These are phyloP conservation scores for Physcia stellaris DNA, from an alignment of 495 filamentous ascomycete species.

Conservation along the genomic window DNA sequence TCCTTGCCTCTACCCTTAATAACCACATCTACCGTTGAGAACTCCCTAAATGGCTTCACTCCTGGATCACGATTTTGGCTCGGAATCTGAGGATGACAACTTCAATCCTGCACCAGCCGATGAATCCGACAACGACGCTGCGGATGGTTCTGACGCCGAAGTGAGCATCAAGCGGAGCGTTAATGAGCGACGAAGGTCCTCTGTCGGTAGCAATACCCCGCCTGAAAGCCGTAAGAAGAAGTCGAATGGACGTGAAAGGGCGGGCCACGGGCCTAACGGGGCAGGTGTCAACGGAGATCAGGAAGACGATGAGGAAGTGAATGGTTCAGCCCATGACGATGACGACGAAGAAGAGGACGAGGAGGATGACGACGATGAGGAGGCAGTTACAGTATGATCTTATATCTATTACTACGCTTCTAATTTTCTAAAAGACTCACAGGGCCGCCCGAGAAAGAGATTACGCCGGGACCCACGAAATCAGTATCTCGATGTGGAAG, in stretches of 20 bases:
- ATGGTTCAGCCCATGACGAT: slow-evolving; percentile 22
- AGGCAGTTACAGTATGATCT: slow-evolving; percentile 43
- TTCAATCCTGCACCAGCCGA: slow-evolving; percentile 63
- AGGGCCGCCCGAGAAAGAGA: slow-evolving; percentile 72
- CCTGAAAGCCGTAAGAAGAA: too few relatives aligned
- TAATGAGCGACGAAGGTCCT: slow-evolving; percentile 5
- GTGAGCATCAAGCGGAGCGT: not conserved
- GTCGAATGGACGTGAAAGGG: not conserved
- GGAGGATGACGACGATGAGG: slow-evolving; percentile 45
- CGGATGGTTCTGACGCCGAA: slow-evolving; percentile 13
- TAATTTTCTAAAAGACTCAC: too few relatives aligned
- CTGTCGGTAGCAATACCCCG: too few relatives aligned
- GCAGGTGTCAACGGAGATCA: slow-evolving; percentile 36
- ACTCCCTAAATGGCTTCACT: too few relatives aligned
- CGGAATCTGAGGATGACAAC: slow-evolving; percentile 68
- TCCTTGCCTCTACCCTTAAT: too few relatives aligned
- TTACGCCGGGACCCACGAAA: slow-evolving; percentile 52
- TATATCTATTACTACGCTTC: too few relatives aligned
- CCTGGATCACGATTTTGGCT: slow-evolving; percentile 46
- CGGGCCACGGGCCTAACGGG: slow-evolving; percentile 12
- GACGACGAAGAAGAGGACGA: slow-evolving; percentile 37
- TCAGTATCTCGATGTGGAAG: slow-evolving; percentile 88
- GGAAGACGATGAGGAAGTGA: slow-evolving; percentile 36
- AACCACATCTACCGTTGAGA: slow-evolving; percentile 6
- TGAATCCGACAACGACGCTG: slow-evolving; percentile 53